These are phyloP conservation scores for Aspergillus fumigatiaffinis DNA, from an alignment of 2,329 filamentous ascomycete species.

Conservation along the genomic window DNA sequence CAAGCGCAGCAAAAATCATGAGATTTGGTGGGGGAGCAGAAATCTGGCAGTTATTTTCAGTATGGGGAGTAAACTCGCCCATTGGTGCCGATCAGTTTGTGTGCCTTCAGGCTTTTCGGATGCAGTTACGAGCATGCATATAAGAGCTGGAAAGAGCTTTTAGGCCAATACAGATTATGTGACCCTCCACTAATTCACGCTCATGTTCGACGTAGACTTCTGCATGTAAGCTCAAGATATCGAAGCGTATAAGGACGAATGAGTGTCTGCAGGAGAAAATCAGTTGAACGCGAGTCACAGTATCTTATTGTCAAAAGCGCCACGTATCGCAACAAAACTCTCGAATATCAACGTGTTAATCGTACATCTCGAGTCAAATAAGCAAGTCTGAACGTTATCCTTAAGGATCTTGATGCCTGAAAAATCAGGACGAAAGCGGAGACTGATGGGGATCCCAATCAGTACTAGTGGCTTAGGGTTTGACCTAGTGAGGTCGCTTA, in stretches of 20 bases:
- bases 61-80: constrained; percentile 26
- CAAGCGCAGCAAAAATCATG: constrained; percentile 34
- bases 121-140: constrained; percentile 36
- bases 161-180: constrained; percentile 35
- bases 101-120: constrained; percentile 30
- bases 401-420: not conserved
- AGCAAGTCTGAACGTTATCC: not conserved
- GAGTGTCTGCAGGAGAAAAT: not conserved
- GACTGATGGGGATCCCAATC: constrained; percentile 12
- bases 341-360: not conserved
- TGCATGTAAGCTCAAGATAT: not conserved
- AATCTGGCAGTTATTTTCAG: constrained; percentile 28
- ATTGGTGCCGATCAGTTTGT: constrained; percentile 26
- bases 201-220: constrained; percentile 10
- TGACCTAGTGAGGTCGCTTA: constrained; percentile 41
- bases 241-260: not conserved
- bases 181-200: constrained; percentile 20
- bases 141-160: constrained; percentile 30
- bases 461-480: constrained; percentile 36
- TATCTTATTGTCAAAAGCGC: not conserved
- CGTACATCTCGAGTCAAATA: not conserved
- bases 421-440: constrained; percentile 6
- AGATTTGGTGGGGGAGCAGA: constrained; percentile 65
- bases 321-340: not conserved
- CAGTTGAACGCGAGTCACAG: not conserved